Percentiles rank a stretch among this genome's conserved stretches.
phyloP scores from a whole-genome alignment of 768 basidiomycete genomes.

The Arthromyces matolae region DNA sequence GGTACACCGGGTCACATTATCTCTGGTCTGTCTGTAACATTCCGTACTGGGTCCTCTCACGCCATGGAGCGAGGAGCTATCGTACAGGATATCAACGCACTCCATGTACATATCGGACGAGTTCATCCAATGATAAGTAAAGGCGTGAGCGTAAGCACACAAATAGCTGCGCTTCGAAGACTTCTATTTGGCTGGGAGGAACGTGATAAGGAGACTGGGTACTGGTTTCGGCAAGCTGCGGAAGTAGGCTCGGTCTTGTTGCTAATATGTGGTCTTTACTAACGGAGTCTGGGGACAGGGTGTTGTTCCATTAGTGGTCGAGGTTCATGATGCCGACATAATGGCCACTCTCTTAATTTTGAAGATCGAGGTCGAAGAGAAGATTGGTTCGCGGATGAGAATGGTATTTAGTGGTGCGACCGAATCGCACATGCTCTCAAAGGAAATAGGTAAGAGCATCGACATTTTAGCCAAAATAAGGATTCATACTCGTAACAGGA shows the following conservation, averaged over 20 bases:
- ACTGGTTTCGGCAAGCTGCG: slow-evolving; percentile 54
- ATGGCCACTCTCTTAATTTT: slow-evolving; percentile 68
- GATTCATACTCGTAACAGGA: slow-evolving; percentile 28
- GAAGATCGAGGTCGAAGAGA: slow-evolving; percentile 63
- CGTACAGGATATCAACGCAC: slow-evolving; percentile 53
- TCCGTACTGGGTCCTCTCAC: slow-evolving; percentile 54
- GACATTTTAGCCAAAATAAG: not conserved
- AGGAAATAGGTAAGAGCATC: slow-evolving; percentile 49
- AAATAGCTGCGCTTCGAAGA: slow-evolving; percentile 60
- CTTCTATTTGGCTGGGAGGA: slow-evolving; percentile 55
- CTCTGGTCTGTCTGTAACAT: slow-evolving; percentile 58
- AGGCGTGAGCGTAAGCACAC: slow-evolving; percentile 56
- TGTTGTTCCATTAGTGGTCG: slow-evolving; percentile 61
- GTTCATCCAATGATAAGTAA: slow-evolving; percentile 31
- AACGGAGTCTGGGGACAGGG: slow-evolving; percentile 35
- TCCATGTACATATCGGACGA: slow-evolving; percentile 57
- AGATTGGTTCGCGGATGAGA: slow-evolving; percentile 52
- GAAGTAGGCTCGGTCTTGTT: slow-evolving; percentile 34
- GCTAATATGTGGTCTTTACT: slow-evolving; percentile 1
- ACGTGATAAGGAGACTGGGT: slow-evolving; percentile 42
- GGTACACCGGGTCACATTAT: slow-evolving; percentile 42
- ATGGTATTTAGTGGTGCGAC: slow-evolving; percentile 61
- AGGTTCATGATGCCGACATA: slow-evolving; percentile 65
- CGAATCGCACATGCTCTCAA: slow-evolving; percentile 64
- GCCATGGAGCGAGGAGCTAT: slow-evolving; percentile 59